A percentile compares a stretch with the other conserved stretches of the same genome.
These are phyloP conservation scores for Xanthoconium separans DNA, from an alignment of 1,284 basidiomycete genomes.

Conservation along the genomic window DNA sequence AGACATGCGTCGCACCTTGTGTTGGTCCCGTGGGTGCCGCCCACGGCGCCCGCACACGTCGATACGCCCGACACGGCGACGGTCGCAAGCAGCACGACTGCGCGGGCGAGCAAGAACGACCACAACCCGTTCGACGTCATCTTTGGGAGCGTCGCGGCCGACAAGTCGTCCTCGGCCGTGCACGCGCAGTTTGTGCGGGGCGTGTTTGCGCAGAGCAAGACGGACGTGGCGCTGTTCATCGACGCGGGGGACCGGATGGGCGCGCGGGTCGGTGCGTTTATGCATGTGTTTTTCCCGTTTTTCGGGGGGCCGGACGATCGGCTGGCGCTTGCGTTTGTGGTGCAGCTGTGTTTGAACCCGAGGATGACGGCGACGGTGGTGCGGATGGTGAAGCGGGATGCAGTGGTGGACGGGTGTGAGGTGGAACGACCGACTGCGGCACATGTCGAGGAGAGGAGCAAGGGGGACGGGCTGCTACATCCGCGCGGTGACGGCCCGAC, in stretches of 20 bases:
- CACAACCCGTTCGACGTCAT: constrained; percentile 62
- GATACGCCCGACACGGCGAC: constrained; percentile 3
- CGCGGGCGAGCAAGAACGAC: constrained; percentile 6
- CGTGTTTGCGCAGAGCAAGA: constrained; percentile 69
- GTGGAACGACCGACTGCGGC: constrained; percentile 2
- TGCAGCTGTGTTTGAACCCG: constrained; percentile 75
- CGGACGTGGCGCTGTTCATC: constrained; percentile 81
- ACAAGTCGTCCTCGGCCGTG: constrained; percentile 42
- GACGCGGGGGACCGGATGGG: constrained; percentile 52
- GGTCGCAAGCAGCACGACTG: neutral
- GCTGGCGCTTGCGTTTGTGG: constrained; percentile 78
- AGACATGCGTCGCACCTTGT: constrained; percentile 71
- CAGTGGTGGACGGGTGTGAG: neutral
- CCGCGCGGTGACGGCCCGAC: neutral
- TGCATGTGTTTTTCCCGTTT: constrained; percentile 88
- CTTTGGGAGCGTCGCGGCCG: constrained; percentile 39
- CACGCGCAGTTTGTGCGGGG: constrained; percentile 84
- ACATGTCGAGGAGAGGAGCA: constrained; percentile 3
- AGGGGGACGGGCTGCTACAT: too few species aligned
- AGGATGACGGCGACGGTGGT: constrained; percentile 69
- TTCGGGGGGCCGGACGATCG: constrained; percentile 95
- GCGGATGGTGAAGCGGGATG: constrained; percentile 14
- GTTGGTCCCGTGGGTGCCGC: constrained; percentile 76
- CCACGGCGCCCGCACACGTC: neutral
- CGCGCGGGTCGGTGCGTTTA: constrained; percentile 21